A percentile compares a stretch with the other conserved stretches of the same genome.
Conservation (phyloP, 495 filamentous ascomycete genomes). For the Xylaria sp. region DNA sequence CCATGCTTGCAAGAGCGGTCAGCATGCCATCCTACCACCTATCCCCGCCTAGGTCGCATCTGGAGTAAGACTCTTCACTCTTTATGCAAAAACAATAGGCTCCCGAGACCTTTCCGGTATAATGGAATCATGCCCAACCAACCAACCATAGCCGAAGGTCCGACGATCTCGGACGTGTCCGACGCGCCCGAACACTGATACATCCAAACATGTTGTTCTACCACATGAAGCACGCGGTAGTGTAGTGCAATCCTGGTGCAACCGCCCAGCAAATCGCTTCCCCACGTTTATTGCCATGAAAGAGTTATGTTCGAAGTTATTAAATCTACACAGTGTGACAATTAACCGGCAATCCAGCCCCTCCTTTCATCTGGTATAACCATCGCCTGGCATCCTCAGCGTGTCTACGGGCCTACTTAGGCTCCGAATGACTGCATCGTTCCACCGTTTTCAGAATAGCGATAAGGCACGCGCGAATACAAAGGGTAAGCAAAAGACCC, state of each 20-base stretch:
- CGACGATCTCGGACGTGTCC: not conserved
- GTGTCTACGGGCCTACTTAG: not conserved
- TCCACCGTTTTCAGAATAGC: not conserved
- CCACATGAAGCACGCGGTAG: not conserved
- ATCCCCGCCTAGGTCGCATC: not conserved
- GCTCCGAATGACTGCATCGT: not conserved
- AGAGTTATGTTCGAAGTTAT: not conserved
- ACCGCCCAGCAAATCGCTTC: not conserved
- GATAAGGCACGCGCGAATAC: not conserved
- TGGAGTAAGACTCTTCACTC: not conserved
- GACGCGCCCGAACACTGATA: not conserved
- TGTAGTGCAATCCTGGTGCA: not conserved
- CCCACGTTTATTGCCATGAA: not conserved
- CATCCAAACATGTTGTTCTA: not conserved
- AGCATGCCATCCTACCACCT: slow-evolving; percentile 2
- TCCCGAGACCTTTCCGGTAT: not conserved
- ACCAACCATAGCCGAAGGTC: not conserved
- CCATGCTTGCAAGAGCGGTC: slow-evolving; percentile 20
- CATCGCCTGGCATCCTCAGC: not conserved
- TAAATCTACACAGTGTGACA: not conserved
- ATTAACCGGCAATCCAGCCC: not conserved
- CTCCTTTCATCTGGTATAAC: not conserved
- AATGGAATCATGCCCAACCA: not conserved
- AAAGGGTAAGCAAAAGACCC: not conserved
- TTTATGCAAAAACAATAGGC: not conserved